These are phyloP conservation scores for Sclerotinia trifoliorum DNA, from an alignment of 2,329 filamentous ascomycete genomes.

Conservation along the genomic window DNA sequence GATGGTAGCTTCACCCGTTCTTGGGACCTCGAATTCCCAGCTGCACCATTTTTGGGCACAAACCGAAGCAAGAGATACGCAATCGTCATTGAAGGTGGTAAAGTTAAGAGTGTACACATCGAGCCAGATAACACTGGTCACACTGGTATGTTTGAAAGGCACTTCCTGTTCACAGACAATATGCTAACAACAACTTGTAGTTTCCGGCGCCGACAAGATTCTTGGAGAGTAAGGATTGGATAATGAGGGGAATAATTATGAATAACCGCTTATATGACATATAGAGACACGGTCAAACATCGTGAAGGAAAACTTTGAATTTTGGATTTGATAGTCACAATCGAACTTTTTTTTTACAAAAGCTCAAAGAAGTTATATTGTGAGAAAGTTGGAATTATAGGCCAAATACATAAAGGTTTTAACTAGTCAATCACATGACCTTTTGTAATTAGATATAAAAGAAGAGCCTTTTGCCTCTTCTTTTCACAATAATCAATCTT, in stretches of 20 bases:
- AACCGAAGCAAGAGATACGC: slow-evolving; percentile 85
- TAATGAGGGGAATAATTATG: slow-evolving; percentile 1
- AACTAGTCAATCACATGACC: too few species aligned
- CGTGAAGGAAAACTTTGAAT: slow-evolving; percentile 4
- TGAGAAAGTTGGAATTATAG: too few species aligned
- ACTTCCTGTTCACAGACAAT: too few species aligned
- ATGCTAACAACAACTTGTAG: slow-evolving; percentile 36
- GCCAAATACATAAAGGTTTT: too few species aligned
- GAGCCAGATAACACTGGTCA: slow-evolving; percentile 88
- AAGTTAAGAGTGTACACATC: slow-evolving; percentile 77
- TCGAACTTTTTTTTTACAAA: neutral
- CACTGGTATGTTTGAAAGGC: slow-evolving; percentile 40
- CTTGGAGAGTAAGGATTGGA: slow-evolving; percentile 28
- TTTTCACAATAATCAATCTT: too few species aligned
- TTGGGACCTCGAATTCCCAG: slow-evolving; percentile 80
- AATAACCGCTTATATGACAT: slow-evolving; percentile 16
- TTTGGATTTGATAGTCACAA: slow-evolving; percentile 8
- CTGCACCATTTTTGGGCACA: slow-evolving; percentile 74
- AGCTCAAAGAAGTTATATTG: neutral
- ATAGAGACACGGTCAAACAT: neutral
- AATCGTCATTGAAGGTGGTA: slow-evolving; percentile 77
- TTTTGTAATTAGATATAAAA: too few species aligned
- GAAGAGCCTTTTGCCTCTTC: too few species aligned
- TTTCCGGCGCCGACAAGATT: slow-evolving; percentile 35
- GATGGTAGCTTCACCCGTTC: slow-evolving; percentile 76